Percentiles rank a stretch among this genome's conserved stretches.
phyloP scores from a whole-genome alignment of 192 early-diverging fungal genomes.

The Backusella luteola region DNA sequence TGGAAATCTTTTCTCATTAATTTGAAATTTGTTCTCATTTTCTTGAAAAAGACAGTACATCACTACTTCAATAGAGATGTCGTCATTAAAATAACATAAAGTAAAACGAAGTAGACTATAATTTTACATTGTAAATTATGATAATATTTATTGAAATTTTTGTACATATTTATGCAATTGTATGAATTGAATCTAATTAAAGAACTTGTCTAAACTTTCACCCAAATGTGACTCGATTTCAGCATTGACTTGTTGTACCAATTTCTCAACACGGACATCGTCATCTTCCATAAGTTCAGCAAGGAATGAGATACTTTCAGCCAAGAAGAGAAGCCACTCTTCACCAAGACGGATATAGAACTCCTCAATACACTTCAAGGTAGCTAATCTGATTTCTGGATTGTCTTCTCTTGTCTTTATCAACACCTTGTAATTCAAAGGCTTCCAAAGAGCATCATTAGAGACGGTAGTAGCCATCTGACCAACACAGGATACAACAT shows the following conservation, averaged over 20 bases:
- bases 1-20: no score
- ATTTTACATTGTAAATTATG: neutral
- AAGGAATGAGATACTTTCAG: constrained; percentile 92
- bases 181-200: constrained; percentile 48
- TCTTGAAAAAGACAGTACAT: no score
- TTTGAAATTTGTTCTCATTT: no score
- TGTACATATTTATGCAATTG: neutral
- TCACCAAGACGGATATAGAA: constrained; percentile 90
- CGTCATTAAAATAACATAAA: neutral
- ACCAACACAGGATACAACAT: constrained; percentile 75
- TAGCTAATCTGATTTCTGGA: constrained; percentile 66
- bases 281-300: constrained; percentile 96
- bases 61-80: neutral
- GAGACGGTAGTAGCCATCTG: constrained; percentile 77
- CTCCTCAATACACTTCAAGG: constrained; percentile 70
- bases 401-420: constrained; percentile 74
- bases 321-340: constrained; percentile 87
- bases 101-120: neutral
- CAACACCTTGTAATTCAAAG: constrained; percentile 80
- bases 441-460: constrained; percentile 86
- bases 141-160: neutral
- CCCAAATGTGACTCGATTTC: constrained; percentile 90
- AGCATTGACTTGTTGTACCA: constrained; percentile 77
- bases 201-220: constrained; percentile 85
- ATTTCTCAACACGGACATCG: constrained; percentile 77